Evolutionary conservation across 371 early-diverging fungal genomes (phyloP), one percentile per base, ranked within the genome.

Genomic region (Mucor piriformis): DNA sequence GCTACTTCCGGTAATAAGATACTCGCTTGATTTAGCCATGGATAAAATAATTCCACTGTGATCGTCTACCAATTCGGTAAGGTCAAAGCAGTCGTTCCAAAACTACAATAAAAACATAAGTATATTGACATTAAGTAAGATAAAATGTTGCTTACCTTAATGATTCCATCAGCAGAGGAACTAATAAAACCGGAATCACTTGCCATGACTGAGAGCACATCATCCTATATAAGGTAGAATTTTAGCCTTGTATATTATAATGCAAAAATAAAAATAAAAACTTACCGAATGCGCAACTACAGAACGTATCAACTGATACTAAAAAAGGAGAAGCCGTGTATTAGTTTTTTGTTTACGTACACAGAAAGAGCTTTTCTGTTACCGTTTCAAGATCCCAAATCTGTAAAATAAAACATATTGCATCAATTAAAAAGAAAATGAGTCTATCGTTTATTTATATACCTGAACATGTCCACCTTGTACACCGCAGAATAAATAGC

Each of bases 371-470:
- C 18, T 0, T 40, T 8, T 20, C 59, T 53, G 11, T 29, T 69
- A 82, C 82, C 2, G 91, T 92, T 69, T 92, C 93, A 16, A 92
- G 69, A 64, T 92, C 93, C 84, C 89, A 92, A 37, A 92, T 84
- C 82, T 84, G 60, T 32, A 6, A n/a, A 51, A 27, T 35, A n/a
- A 35, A 13, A 33, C 29, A 29, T 29, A 27, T 16, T 12, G 54
- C 11, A 46, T 51, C 29, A 47, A 18, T 34, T 32, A 37, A 16
- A 38, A 40, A 23, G 11, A 34, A 54, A 23, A 21, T 12, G 38
- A 50, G 23, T 37, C 6, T 25, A 47, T 67, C 34, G 16, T 20
- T 47, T 20, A 13, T 12, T 44, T 20, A 4, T 44, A 29, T 67
- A 81, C 86, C 67, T 84, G 82, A 34, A 92, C 82, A 53, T 77